A percentile compares a stretch with the other conserved stretches of the same genome.
phyloP scores from a whole-genome alignment of 306 rosid species.

The Herpetospermum pedunculosum region DNA sequence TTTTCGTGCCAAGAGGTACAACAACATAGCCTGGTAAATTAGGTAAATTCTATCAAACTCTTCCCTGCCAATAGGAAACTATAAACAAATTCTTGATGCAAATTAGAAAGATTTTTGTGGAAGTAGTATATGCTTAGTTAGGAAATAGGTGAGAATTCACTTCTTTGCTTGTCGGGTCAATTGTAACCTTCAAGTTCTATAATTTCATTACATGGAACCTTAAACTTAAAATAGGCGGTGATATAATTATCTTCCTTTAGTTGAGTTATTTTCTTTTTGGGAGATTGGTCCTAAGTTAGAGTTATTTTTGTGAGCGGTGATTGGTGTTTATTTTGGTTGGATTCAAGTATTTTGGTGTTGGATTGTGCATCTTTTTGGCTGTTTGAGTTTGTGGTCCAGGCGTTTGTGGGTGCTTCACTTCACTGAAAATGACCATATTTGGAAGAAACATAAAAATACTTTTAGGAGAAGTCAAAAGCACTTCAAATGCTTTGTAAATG shows the following conservation, averaged over 20 bases:
- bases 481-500: background rate
- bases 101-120: background rate
- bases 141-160: background rate
- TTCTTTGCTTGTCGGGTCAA: background rate
- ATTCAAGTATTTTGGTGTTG: background rate
- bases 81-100: background rate
- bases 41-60: too few relatives aligned
- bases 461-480: background rate
- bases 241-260: slow-evolving; percentile 21
- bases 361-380: background rate
- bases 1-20: background rate
- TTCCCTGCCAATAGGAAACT: background rate
- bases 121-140: background rate
- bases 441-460: background rate
- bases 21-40: background rate
- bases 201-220: slow-evolving; percentile 15
- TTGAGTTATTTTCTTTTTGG: background rate
- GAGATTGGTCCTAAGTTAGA: background rate
- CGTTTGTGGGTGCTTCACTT: background rate
- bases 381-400: background rate
- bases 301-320: too few relatives aligned
- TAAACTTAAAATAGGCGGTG: slow-evolving; percentile 33
- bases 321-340: background rate
- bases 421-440: background rate
- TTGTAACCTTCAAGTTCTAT: slow-evolving; percentile 8